Base-by-base conservation (phyloP, 345 rosid genomes). In the Cardamine resedifolia region DNA sequence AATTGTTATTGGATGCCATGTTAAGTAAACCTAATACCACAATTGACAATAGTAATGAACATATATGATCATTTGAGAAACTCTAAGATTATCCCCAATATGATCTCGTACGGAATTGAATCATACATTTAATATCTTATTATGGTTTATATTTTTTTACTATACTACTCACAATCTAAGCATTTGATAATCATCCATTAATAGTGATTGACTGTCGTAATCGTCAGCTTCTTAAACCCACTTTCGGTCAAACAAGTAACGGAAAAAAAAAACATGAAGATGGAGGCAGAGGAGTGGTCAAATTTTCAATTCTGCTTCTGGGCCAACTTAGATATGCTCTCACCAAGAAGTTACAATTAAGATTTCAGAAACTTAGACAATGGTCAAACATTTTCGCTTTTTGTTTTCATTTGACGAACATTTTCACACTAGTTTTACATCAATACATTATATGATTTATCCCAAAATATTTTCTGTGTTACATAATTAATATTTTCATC, bases 201-300 rank as follows among this genome's bases (percentile, higher is more conserved):
- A 20, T 56, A 30, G 19, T 3, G 19, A 6, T 33, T 64, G 41
- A 70, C 34, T 61, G 20, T 39, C 11, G 43, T 39, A 27, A 10
- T 39, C 8, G 44, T 61, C 61, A 71, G 28, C 10, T 24, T 55
- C 20, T 38, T 33, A 19, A 65, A n/a, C 19, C 33, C 5, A 57
- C 10, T 66, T 51, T n/a, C 2, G 45, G 60, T 74, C 71, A 74
- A 74, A 73, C 10, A 26, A 18, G 15, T 16, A 48, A 36, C 44
- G 24, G 9, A 11, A 12, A 34, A 57, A 64, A 44, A 55, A n/a
- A n/a, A n/a, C n/a, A 26, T 30, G 66, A 73, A 73, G 39, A 58
- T 19, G 45, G 19, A 18, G 16, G 45, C 26, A 18, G 16, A 36
- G 23, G 5, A 73, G 30, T 72, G 58, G 72, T 74, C 78, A 74